These are phyloP conservation scores for Termitomyces sp. DNA, from an alignment of 768 basidiomycete genomes.

Conservation along the genomic window DNA sequence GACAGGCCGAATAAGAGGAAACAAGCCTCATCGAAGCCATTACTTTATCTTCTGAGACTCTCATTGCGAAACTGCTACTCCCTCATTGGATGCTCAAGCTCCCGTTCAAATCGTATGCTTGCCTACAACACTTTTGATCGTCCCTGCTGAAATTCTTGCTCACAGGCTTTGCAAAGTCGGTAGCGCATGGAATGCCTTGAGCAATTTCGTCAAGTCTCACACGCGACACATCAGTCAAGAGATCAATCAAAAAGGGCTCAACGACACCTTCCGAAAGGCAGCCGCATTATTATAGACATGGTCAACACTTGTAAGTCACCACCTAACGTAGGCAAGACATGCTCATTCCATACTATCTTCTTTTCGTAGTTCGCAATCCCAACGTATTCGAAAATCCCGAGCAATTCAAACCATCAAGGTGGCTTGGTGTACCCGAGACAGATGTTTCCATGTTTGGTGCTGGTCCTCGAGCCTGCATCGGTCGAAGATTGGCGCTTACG, in stretches of 20 bases:
- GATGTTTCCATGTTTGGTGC: conserved; percentile 18
- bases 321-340: not conserved
- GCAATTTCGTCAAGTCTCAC: not conserved
- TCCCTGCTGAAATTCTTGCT: not conserved
- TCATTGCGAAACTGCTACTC: conserved; percentile 10
- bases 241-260: not conserved
- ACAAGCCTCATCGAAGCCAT: conserved; percentile 6
- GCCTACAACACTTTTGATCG: not conserved
- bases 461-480: conserved; percentile 7
- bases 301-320: conserved; percentile 18
- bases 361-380: conserved; percentile 23
- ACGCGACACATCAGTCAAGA: conserved; percentile 8
- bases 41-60: conserved; percentile 10
- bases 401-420: conserved; percentile 25
- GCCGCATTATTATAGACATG: conserved; percentile 19
- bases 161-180: conserved; percentile 13
- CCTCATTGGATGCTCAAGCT: conserved; percentile 20
- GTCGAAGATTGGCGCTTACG: not conserved
- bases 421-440: conserved; percentile 20
- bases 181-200: not conserved
- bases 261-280: conserved; percentile 10
- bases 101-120: conserved; percentile 16
- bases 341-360: not conserved
- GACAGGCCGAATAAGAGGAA: not conserved
- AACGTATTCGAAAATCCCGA: conserved; percentile 22